phyloP scores from a whole-genome alignment of 352 stramenopile species.

The Globisporangium nunn region DNA sequence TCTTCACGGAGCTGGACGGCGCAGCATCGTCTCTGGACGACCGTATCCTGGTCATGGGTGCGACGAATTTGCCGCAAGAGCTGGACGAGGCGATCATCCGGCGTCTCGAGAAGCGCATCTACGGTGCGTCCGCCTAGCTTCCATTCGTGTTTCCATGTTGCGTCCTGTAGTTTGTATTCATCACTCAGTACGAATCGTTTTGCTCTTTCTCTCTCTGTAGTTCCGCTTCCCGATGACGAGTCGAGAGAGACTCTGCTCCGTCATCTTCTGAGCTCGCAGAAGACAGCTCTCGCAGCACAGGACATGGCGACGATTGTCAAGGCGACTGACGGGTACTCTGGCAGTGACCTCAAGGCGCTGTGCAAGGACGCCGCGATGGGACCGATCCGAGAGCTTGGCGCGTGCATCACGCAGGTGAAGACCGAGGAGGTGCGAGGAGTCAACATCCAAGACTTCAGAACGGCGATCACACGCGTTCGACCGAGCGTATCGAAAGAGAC shows the following conservation, averaged over 20 bases:
- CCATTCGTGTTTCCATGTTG: too few species aligned
- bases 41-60: constrained; percentile 83
- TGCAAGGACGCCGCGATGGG: constrained; percentile 92
- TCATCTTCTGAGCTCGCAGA: constrained; percentile 52
- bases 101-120: constrained; percentile 84
- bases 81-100: constrained; percentile 85
- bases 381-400: constrained; percentile 78
- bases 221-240: constrained; percentile 57
- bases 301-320: constrained; percentile 68
- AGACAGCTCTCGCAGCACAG: constrained; percentile 36
- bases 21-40: constrained; percentile 63
- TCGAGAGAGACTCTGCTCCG: constrained; percentile 48
- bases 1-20: constrained; percentile 85
- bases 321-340: constrained; percentile 78
- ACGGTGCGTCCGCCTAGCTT: constrained; percentile 31
- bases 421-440: constrained; percentile 62
- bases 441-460: constrained; percentile 44
- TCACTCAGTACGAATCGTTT: neutral
- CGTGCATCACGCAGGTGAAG: constrained; percentile 43
- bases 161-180: neutral
- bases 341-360: constrained; percentile 89
- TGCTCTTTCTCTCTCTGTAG: constrained; percentile 14
- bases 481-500: constrained; percentile 66
- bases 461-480: constrained; percentile 46
- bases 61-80: constrained; percentile 82